Evolutionary conservation across 192 early-diverging fungal species (phyloP).

Genomic region (Podila minutissima): DNA sequence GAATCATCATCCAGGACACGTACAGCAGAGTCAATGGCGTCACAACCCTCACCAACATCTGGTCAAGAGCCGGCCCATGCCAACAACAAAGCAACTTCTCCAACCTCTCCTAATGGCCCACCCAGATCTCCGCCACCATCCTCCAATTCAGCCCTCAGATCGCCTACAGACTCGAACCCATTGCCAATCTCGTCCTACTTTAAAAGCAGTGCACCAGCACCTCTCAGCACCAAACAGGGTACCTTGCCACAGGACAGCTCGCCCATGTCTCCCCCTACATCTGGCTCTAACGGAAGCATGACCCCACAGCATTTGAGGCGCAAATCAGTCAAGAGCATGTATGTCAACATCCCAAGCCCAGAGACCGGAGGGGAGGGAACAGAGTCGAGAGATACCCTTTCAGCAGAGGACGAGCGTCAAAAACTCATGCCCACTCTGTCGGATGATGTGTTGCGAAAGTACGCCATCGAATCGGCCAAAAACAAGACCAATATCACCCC

Average conservation of each 20-base stretch:
- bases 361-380: background rate
- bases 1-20: constrained; percentile 15
- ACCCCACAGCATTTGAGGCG: constrained; percentile 30
- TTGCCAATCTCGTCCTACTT: constrained; percentile 39
- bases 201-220: constrained; percentile 18
- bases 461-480: constrained; percentile 14
- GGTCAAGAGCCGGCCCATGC: background rate
- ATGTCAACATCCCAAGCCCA: constrained; percentile 43
- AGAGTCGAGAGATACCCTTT: constrained; percentile 7
- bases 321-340: constrained; percentile 51
- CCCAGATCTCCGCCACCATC: background rate
- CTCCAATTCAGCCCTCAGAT: background rate
- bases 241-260: constrained; percentile 3
- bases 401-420: constrained; percentile 30
- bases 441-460: constrained; percentile 41
- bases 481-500: background rate
- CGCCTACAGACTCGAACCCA: constrained; percentile 38
- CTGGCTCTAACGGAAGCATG: constrained; percentile 10
- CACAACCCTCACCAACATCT: background rate
- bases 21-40: constrained; percentile 7
- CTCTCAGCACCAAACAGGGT: background rate
- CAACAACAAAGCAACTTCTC: background rate
- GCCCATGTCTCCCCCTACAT: constrained; percentile 12
- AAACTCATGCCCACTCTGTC: constrained; percentile 34
- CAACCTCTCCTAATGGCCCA: background rate